phyloP scores from a whole-genome alignment of 2,329 filamentous ascomycete species.

The Colletotrichum sp. region DNA sequence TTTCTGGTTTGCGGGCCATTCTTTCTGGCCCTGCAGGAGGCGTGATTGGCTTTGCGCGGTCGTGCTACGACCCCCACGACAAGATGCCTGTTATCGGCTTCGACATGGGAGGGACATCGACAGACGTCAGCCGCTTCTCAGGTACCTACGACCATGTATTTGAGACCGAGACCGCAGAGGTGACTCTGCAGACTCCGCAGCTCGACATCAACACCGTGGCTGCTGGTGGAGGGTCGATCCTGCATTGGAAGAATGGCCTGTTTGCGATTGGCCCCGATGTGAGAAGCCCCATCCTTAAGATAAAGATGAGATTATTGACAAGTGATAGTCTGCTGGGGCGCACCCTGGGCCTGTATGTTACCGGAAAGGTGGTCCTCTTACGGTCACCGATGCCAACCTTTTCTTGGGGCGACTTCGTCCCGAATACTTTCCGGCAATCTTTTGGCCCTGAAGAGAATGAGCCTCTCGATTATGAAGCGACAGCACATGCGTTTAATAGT shows the following conservation, averaged over 20 bases:
- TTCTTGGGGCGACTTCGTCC: constrained; percentile 63
- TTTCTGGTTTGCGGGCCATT: constrained; percentile 71
- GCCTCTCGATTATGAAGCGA: constrained; percentile 44
- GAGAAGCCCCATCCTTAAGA: rapidly evolving
- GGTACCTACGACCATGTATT: constrained; percentile 75
- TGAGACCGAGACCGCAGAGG: constrained; percentile 71
- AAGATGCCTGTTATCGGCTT: constrained; percentile 62
- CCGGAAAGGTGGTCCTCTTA: constrained; percentile 70
- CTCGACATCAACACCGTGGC: constrained; percentile 77
- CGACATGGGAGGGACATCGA: constrained; percentile 67
- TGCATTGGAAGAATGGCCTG: constrained; percentile 72
- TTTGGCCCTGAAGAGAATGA: constrained; percentile 72
- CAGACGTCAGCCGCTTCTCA: constrained; percentile 72
- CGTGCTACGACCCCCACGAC: constrained; percentile 69
- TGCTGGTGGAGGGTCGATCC: constrained; percentile 51
- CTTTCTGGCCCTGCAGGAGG: constrained; percentile 73
- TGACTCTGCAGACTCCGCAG: constrained; percentile 74
- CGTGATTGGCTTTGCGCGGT: constrained; percentile 72
- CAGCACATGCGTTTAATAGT: constrained; percentile 41
- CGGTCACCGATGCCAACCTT: constrained; percentile 75
- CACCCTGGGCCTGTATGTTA: constrained; percentile 77
- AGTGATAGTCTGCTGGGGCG: constrained; percentile 63
- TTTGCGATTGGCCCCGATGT: constrained; percentile 71
- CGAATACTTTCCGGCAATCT: constrained; percentile 74
- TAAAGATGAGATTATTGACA: background rate